phyloP scores from a whole-genome alignment of 495 filamentous ascomycete genomes.

The Chaetomium tenue region DNA sequence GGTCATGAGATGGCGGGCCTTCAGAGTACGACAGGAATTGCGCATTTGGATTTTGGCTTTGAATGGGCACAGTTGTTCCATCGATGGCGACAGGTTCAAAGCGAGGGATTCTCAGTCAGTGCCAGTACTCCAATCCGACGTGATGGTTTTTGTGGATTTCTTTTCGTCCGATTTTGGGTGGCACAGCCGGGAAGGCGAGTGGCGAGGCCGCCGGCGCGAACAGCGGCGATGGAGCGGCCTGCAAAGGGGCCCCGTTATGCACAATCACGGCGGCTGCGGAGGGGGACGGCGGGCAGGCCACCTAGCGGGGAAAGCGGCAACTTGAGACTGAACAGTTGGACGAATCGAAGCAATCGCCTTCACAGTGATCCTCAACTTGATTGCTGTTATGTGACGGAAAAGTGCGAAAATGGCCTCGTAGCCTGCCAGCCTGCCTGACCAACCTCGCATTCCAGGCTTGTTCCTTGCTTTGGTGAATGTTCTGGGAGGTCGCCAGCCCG shows the following conservation, averaged over 20 bases:
- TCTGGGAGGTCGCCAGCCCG: slow-evolving; percentile 1
- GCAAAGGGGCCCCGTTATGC: neutral
- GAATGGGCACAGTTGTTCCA: neutral
- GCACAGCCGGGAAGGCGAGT: neutral
- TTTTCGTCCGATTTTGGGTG: neutral
- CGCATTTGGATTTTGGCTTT: neutral
- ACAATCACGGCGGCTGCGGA: neutral
- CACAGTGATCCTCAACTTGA: neutral
- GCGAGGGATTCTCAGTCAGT: neutral
- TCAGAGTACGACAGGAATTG: neutral
- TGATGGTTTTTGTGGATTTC: neutral
- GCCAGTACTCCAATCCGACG: neutral
- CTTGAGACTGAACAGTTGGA: neutral
- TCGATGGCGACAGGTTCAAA: neutral
- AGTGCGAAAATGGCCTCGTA: neutral
- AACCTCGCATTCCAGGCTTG: neutral
- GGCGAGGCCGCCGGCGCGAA: slow-evolving; percentile 10
- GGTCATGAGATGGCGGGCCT: slow-evolving; percentile 1
- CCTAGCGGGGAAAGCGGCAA: neutral
- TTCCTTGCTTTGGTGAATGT: neutral
- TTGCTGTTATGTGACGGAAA: neutral
- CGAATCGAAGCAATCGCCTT: neutral
- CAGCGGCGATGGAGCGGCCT: neutral
- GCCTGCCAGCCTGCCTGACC: neutral
- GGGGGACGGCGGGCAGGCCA: neutral